Conservation (phyloP, 2,329 filamentous ascomycete genomes). For the Pyrenochaeta sp. region DNA sequence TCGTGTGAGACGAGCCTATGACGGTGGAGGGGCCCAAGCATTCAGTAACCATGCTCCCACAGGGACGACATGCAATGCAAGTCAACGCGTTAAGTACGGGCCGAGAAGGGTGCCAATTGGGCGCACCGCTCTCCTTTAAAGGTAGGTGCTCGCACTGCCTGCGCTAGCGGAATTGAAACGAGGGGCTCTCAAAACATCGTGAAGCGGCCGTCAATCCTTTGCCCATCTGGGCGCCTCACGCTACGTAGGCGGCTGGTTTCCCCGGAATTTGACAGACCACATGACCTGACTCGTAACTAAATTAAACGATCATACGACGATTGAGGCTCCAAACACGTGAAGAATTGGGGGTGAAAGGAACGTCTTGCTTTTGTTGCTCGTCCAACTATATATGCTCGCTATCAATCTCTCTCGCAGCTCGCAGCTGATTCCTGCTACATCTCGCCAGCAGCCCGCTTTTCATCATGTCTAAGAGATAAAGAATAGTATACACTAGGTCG, state of each 20-base stretch:
- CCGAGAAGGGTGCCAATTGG: constrained; percentile 11
- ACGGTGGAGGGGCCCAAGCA: constrained; percentile 25
- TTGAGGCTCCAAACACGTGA: not conserved
- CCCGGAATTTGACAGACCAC: constrained; percentile 6
- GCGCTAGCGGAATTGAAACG: constrained; percentile 20
- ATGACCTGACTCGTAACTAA: not conserved
- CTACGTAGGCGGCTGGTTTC: constrained; percentile 31
- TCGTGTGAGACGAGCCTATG: constrained; percentile 24
- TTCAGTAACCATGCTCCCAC: constrained; percentile 25
- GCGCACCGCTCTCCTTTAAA: not conserved
- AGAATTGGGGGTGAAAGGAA: constrained; percentile 17
- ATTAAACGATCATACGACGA: no score
- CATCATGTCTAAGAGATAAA: constrained; percentile 27
- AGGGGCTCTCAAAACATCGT: constrained; percentile 17
- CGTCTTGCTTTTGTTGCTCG: constrained; percentile 39
- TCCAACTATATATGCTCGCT: constrained; percentile 32
- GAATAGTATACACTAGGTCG: constrained; percentile 40
- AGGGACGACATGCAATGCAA: constrained; percentile 24
- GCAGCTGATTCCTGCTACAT: constrained; percentile 5
- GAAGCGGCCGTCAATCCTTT: constrained; percentile 15
- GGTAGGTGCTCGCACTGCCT: constrained; percentile 8
- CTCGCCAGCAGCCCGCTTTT: constrained; percentile 17
- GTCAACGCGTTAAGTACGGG: constrained; percentile 10
- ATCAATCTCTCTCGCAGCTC: constrained; percentile 11
- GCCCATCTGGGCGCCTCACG: constrained; percentile 8